These are phyloP conservation scores for Apiospora kogelbergensis DNA, from an alignment of 2,329 filamentous ascomycete species.

Conservation along the genomic window DNA sequence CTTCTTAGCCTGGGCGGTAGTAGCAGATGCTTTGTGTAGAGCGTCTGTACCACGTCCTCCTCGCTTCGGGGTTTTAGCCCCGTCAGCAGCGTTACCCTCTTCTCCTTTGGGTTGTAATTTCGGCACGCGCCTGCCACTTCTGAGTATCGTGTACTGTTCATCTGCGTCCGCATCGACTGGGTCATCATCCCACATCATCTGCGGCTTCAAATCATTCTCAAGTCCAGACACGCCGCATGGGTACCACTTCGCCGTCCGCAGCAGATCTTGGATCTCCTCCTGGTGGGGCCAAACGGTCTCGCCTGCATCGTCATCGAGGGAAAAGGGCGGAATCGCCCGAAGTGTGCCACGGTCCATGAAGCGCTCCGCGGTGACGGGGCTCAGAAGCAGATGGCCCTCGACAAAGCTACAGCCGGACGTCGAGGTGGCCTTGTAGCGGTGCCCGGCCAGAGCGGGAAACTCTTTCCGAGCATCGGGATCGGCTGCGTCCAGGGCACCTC, in stretches of 20 bases:
- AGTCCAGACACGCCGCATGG: not conserved
- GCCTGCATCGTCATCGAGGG: not conserved
- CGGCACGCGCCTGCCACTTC: not conserved
- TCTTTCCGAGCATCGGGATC: not conserved
- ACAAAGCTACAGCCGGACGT: conserved; percentile 15
- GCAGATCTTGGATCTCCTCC: not conserved
- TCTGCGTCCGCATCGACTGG: not conserved
- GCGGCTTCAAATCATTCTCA: not conserved
- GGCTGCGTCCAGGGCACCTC: not conserved
- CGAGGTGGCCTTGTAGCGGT: conserved; percentile 13
- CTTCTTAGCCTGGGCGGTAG: not conserved
- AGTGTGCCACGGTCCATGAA: conserved; percentile 20
- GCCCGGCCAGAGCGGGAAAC: not conserved
- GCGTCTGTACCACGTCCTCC: not conserved
- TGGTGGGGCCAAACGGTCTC: not conserved
- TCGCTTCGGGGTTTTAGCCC: not conserved
- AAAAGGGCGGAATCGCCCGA: not conserved
- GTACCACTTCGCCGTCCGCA: not conserved
- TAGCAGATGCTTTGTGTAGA: not conserved
- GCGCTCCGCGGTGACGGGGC: conserved; percentile 18
- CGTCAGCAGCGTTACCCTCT: too few relatives aligned
- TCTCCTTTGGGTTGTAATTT: not conserved
- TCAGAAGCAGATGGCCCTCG: conserved; percentile 18
- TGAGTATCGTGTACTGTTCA: not conserved
- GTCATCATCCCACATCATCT: not conserved